Conservation (phyloP, 495 filamentous ascomycete genomes). For the Penicillium coffeae region DNA sequence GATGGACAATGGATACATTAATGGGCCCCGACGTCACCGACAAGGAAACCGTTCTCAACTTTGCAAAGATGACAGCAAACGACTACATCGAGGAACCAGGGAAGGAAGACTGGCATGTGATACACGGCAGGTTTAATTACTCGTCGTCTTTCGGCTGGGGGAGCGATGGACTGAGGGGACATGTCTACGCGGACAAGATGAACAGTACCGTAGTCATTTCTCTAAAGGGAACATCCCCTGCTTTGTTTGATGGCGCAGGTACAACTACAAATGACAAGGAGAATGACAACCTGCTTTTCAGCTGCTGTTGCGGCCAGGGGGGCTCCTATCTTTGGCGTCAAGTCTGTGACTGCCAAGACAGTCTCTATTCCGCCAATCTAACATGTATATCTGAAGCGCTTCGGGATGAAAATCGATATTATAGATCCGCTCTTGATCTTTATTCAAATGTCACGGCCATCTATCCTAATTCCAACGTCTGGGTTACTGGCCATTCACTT, state of each 20-base stretch:
- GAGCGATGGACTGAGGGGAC: conserved; percentile 81
- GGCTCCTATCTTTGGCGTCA: conserved; percentile 82
- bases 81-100: conserved; percentile 75
- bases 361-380: conserved; percentile 82
- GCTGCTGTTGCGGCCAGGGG: conserved; percentile 94
- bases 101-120: conserved; percentile 77
- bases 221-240: conserved; percentile 84
- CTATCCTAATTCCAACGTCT: conserved; percentile 82
- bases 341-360: conserved; percentile 84
- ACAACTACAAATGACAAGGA: conserved; percentile 96
- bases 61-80: conserved; percentile 83
- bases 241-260: conserved; percentile 90
- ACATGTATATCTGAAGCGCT: conserved; percentile 78
- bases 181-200: conserved; percentile 81
- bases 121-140: conserved; percentile 75
- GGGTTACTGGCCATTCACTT: conserved; percentile 86
- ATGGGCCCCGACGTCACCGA: conserved; percentile 78
- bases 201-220: conserved; percentile 89
- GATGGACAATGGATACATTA: conserved; percentile 82
- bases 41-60: conserved; percentile 74
- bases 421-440: conserved; percentile 77
- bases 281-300: conserved; percentile 97
- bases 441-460: conserved; percentile 88
- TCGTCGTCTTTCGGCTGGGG: conserved; percentile 87
- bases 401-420: conserved; percentile 81